Percentiles rank a stretch among this genome's conserved stretches.
phyloP scores from a whole-genome alignment of 306 rosid species.

The Oxytropis ochrocephala region DNA sequence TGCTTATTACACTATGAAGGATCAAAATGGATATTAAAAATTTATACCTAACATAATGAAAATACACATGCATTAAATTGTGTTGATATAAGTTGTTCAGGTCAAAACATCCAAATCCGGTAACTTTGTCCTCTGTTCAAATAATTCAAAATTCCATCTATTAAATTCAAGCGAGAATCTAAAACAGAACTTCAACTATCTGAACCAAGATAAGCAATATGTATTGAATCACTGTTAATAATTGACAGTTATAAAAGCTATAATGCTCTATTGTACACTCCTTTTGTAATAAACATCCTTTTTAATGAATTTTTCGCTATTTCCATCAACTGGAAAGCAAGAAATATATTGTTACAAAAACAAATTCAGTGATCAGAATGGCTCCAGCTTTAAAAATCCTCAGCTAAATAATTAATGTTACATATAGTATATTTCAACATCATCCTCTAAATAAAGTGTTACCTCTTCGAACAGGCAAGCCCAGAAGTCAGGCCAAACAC shows the following conservation, averaged over 20 bases:
- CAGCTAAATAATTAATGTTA: neutral
- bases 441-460: neutral
- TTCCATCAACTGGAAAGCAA: neutral
- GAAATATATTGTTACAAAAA: neutral
- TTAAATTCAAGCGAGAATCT: neutral
- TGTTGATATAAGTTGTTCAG: neutral
- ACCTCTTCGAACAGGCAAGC: neutral
- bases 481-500: neutral
- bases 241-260: neutral
- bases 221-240: neutral
- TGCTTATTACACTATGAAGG: neutral
- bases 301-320: neutral
- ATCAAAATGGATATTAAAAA: neutral
- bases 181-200: neutral
- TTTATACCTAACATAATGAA: neutral
- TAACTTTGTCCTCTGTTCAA: neutral
- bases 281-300: neutral
- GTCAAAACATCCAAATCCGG: neutral
- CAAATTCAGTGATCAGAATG: neutral
- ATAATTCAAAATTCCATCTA: neutral
- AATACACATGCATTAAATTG: slow-evolving; percentile 4
- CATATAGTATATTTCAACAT: neutral
- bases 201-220: neutral
- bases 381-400: neutral
- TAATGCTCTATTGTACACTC: neutral